phyloP scores from a whole-genome alignment of 1,284 basidiomycete species.

The Malassezia brasiliensis region DNA sequence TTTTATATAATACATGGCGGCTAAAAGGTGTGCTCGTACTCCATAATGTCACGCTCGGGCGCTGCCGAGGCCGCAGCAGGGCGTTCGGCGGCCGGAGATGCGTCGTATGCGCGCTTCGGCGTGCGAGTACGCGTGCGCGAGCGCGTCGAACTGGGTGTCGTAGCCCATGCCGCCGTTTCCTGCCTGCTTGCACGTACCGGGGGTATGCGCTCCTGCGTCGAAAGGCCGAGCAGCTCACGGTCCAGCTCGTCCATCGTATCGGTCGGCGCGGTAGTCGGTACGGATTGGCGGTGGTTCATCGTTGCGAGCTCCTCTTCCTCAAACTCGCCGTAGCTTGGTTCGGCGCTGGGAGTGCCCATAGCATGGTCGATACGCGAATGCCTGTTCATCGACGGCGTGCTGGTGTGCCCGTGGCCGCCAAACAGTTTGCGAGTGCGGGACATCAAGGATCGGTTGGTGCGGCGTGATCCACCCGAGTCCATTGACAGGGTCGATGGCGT shows the following conservation, averaged over 20 bases:
- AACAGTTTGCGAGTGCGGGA: slow-evolving; percentile 13
- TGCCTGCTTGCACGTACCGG: slow-evolving; percentile 7
- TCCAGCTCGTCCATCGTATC: slow-evolving; percentile 10
- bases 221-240: slow-evolving; percentile 15
- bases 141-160: too few species aligned
- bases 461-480: neutral
- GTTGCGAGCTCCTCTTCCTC: neutral
- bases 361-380: slow-evolving; percentile 2
- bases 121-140: neutral
- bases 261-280: neutral
- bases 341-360: neutral
- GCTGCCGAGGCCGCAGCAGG: neutral
- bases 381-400: neutral
- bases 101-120: too few species aligned
- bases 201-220: slow-evolving; percentile 2
- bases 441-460: neutral
- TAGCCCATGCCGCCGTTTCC: too few species aligned
- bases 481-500: neutral
- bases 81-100: too few species aligned
- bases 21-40: slow-evolving; percentile 11
- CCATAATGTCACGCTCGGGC: slow-evolving; percentile 12
- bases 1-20: neutral
- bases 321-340: neutral
- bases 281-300: too few species aligned
- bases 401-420: neutral